Evolutionary conservation across 148 eudicot species (phyloP).

Genomic region (Pouteria glomerata): DNA sequence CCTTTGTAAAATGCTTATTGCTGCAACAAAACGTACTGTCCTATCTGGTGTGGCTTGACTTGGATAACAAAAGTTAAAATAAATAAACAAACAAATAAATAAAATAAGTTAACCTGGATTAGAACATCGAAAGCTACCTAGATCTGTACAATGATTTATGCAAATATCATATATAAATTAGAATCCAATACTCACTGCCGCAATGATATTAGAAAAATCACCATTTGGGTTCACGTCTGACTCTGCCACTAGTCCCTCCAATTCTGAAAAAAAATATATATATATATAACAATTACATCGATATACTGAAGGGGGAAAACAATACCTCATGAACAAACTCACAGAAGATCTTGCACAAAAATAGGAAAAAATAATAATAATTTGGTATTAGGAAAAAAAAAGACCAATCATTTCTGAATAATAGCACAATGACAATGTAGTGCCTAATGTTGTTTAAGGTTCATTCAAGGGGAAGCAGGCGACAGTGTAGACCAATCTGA

Average conservation of each 20-base stretch:
- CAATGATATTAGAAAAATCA: not conserved
- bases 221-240: not conserved
- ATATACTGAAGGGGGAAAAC: too few species aligned
- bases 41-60: not conserved
- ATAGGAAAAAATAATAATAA: too few species aligned
- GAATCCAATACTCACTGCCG: constrained; percentile 10
- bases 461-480: not conserved
- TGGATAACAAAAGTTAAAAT: not conserved
- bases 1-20: not conserved
- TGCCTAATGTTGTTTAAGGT: too few species aligned
- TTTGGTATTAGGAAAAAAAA: too few species aligned
- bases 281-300: too few species aligned
- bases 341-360: too few species aligned
- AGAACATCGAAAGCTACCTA: constrained; percentile 7
- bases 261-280: constrained; percentile 15
- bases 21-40: not conserved
- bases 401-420: too few species aligned
- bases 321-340: too few species aligned
- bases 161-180: not conserved
- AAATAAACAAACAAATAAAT: not conserved
- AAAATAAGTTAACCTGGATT: not conserved
- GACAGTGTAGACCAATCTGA: not conserved
- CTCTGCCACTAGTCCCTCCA: constrained; percentile 11
- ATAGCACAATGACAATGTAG: too few species aligned
- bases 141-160: not conserved